Base-by-base conservation (phyloP, 352 stramenopile species). In the Chrysophaeum taylorii region DNA sequence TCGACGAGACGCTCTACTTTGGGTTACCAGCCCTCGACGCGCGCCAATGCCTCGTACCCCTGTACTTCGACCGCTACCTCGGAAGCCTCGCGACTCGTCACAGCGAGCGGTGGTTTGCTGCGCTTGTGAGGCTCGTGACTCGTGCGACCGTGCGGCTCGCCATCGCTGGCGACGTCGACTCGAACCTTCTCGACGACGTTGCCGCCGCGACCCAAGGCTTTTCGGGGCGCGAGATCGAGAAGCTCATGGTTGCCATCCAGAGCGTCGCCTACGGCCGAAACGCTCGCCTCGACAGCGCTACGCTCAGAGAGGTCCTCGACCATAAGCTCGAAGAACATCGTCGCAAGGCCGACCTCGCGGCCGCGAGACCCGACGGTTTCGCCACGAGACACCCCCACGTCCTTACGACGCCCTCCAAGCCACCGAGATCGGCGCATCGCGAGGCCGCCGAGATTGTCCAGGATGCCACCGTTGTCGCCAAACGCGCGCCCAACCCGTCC, bases 1-100 rank as follows among this genome's bases (percentile, higher is more conserved):
- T 96, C 69, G 92, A 97, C 76, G 92, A 97, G 75, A 92, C 92
- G 74, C 82, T 97, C 45, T 84, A 92, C 76, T 97, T 97, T 69
- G 74, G 75, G 12, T 81, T 97, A 36, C 93, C 92, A 7, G 87
- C 88, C 70, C 82, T 86, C 39, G 81, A 85, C 62, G 91, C 94
- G 75, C 86, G 92, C 52, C 70, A 72, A 36, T 43, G 71, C 39
- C 71, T 82, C 64, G 71, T 80, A 39, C 23, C 57, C 25, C 71
- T 77, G 2, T 84, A 85, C 63, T 84, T 78, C 69, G 71, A 79
- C 62, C 53, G 35, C 39, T 68, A 88, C 42, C 80, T 90, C 45
- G 77, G 76, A n/a, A 72, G 82, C 43, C 87, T 93, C 21, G 80
- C 88, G 29, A 14, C 78, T 93, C 31, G 87, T 89, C 18, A 80